These are phyloP conservation scores for Epicoccum nigrum DNA, from an alignment of 2,329 filamentous ascomycete genomes.

Conservation along the genomic window DNA sequence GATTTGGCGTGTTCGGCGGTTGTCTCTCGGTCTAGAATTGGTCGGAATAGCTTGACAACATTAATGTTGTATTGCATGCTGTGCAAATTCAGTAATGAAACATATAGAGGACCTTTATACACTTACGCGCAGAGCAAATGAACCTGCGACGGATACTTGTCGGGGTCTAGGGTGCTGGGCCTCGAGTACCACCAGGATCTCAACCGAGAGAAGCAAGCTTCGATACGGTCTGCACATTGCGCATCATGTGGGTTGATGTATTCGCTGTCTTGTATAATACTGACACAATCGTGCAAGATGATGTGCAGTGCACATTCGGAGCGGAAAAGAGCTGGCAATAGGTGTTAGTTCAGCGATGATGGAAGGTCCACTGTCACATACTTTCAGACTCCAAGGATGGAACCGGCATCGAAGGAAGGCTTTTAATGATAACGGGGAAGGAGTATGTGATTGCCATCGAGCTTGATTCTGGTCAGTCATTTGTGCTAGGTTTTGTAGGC, in stretches of 20 bases:
- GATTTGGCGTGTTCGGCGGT: slow-evolving; percentile 15
- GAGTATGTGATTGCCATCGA: slow-evolving; percentile 38
- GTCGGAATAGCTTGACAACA: slow-evolving; percentile 34
- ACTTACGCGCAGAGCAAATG: slow-evolving; percentile 38
- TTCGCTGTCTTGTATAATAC: slow-evolving; percentile 20
- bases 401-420: slow-evolving; percentile 29
- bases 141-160: slow-evolving; percentile 28
- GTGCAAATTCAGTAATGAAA: slow-evolving; percentile 12
- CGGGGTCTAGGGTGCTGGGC: slow-evolving; percentile 24
- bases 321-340: slow-evolving; percentile 30
- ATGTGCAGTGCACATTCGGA: slow-evolving; percentile 35
- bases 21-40: slow-evolving; percentile 23
- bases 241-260: slow-evolving; percentile 4
- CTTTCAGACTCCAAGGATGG: slow-evolving; percentile 34
- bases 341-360: slow-evolving; percentile 2
- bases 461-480: slow-evolving; percentile 20
- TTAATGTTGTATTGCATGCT: slow-evolving; percentile 38
- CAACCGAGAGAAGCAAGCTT: slow-evolving; percentile 30
- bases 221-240: slow-evolving; percentile 24
- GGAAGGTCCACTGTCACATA: slow-evolving; percentile 1
- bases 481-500: too few species aligned
- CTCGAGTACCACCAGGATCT: slow-evolving; percentile 33
- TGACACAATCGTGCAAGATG: slow-evolving; percentile 33
- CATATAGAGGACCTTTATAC: background rate
- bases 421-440: slow-evolving; percentile 29